Evolutionary conservation across 2,329 filamentous ascomycete species (phyloP), one percentile per base, ranked within the genome.

Genomic region (Fusarium sp.): DNA sequence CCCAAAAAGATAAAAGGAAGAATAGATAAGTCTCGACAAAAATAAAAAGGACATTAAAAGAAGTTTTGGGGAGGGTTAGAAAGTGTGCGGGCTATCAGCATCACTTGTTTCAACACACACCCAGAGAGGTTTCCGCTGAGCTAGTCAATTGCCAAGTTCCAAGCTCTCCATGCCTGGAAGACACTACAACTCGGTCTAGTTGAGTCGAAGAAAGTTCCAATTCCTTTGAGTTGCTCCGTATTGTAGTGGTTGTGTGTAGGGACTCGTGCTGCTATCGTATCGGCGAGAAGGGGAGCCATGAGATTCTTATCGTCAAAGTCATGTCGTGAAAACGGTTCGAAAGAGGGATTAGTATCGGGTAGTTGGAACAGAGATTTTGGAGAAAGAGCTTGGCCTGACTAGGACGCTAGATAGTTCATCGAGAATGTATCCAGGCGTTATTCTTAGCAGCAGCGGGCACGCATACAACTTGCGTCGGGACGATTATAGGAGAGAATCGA

Each of bases 401-500:
- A 51, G 53, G 63, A 72, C 64, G 61, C 61, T 69, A 65, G 66
- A 64, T 61, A 71, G 49, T 65, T 65, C 63, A 66, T 67, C 41
- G 48, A 61, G 37, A 53, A 62, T 65, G 58, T 64, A 59, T 51
- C 61, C 69, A 57, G 57, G 46, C 55, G 51, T 57, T 45, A 46
- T 59, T 55, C 59, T 65, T 57, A 44, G 61, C 57, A 42, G 57
- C 53, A 61, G 65, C 44, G 54, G 49, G 44, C 52, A 65, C 61
- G 57, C 55, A 49, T 37, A 47, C 51, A 51, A 47, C 52, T 41
- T 51, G 53, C 40, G 20, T 40, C 40, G 32, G 34, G 18, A 41
- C 37, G 55, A 65, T 83, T 88, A 99, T 80, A 99, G 90, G 67
- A 99, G 86, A 54, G 96, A 98, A 84, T 99, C 96, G 77, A 99